Evolutionary conservation across 345 rosid species (phyloP), one percentile per base, ranked within the genome.

Genomic region (Barbarea vulgaris): DNA sequence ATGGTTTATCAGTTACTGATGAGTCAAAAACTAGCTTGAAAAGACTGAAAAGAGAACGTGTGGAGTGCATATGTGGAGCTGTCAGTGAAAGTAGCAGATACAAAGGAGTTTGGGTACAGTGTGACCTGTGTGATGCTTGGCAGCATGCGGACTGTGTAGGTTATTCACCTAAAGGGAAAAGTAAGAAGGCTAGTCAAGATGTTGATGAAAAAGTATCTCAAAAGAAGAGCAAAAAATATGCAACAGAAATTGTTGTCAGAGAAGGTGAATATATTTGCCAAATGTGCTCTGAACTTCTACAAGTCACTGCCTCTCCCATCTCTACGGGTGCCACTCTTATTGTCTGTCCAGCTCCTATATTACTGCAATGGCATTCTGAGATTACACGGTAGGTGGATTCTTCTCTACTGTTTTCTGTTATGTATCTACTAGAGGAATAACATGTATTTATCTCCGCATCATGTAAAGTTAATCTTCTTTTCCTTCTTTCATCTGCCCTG

Each of bases 121-220:
- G 98, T 55, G 98, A 94, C 79, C 76, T 82, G 1, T 94, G 98
- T 83, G 97, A 91, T 87, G 98, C 98, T 81, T 94, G 98, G 98
- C 98, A 94, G 77, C 98, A 94, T 87, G 90, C 98, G 0, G 95
- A 91, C 15, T 94, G 97, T 84, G 98, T 91, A 62, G 95, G 97
- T 72, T 94, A 94, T 85, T 88, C 95, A 30, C 84, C 96, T 37
- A 87, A 81, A 69, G 91, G 97, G 50, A 86, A 83, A 70, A 61
- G 74, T 25, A 77, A 66, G 56, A 84, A 84, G 73, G 14, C 61
- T 74, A 68, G 72, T 68, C 75, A 81, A 67, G 58, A 77, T 47
- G 13, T 15, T n/a, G 70, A 53, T 64, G 67, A 28, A 6, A 70
- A 46, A 56, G 53, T 44, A 28, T 77, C 73, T 56, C 76, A 74